phyloP scores from a whole-genome alignment of 2,329 filamentous ascomycete genomes.

The Periglandula ipomoeae region DNA sequence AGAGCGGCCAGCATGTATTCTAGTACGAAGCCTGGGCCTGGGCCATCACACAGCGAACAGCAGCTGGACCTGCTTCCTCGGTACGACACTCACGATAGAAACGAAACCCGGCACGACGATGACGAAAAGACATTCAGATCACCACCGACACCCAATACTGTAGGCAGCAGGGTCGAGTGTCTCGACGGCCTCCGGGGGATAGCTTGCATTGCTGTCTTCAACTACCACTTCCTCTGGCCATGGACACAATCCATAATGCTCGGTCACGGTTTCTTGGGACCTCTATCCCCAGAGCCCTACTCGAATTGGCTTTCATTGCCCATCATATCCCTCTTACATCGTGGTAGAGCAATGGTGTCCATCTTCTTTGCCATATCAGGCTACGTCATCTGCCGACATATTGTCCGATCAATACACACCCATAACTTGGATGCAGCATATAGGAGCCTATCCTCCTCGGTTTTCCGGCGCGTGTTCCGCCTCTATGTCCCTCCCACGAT shows the following conservation, averaged over 20 bases:
- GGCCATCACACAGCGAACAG: not conserved
- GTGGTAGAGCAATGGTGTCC: constrained; percentile 31
- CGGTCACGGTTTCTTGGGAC: constrained; percentile 28
- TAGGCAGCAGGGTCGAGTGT: constrained; percentile 26
- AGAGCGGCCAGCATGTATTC: constrained; percentile 4
- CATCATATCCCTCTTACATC: constrained; percentile 30
- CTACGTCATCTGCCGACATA: constrained; percentile 31
- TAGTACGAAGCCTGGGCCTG: not conserved
- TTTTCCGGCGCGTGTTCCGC: constrained; percentile 29
- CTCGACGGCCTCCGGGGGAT: constrained; percentile 33
- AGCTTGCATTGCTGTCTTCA: constrained; percentile 33
- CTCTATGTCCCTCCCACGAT: constrained; percentile 31
- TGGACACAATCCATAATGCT: constrained; percentile 31
- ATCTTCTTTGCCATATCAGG: constrained; percentile 35
- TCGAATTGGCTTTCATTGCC: constrained; percentile 23
- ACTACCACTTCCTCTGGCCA: constrained; percentile 33
- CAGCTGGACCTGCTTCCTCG: not conserved
- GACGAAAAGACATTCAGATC: constrained; percentile 1
- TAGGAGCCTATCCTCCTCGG: constrained; percentile 26
- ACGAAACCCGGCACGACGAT: not conserved
- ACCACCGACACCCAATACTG: constrained; percentile 6
- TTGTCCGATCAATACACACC: constrained; percentile 27
- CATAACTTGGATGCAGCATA: constrained; percentile 26
- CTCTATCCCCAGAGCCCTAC: constrained; percentile 25
- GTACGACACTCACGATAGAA: not conserved